Base-by-base conservation (phyloP, 148 eudicot species). In the Fagopyrum homotropicum region DNA sequence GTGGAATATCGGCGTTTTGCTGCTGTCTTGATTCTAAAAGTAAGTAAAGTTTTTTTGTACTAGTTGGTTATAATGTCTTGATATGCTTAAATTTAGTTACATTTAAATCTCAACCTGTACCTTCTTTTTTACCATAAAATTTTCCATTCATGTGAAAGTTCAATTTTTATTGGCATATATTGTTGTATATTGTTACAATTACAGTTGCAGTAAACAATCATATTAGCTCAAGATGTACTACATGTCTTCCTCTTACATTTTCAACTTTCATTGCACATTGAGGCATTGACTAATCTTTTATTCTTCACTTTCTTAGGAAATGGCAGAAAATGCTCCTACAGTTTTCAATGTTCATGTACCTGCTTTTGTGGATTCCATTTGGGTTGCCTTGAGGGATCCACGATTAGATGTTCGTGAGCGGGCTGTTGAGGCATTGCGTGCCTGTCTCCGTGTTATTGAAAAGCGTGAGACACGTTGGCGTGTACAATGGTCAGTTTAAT, bases 241-340 rank as follows among this genome's bases (percentile, higher is more conserved):
- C 5, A 64, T 64, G 70, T 64, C 45, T 4, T 43, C 48, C 35
- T 26, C 1, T 14, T 35, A 10, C 40, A 10, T 35, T 29, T 66
- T 5, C 4, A 45, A 35, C 12, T 12, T 6, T 14, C 17, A 15
- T 35, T 40, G 70, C 70, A 40, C 46, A 5, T 64, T 35, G 3
- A 1, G 40, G 40, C 40, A 35, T 35, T 35, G 46, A 66, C 47
- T 45, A 66, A 4, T 66, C 35, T 46, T 45, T 55, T 72, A 45
- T 76, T 74, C 35, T 30, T 44, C 63, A 47, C 79, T 43, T 79
- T 45, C 82, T 78, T 78, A 94, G 98, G 98, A 94, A 90, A 90
- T 91, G 98, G 98, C 98, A n/a, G 98, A 94, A 79, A 91, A 92
- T 81, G 97, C 97, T 76, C 89, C 98, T 40, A 94, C 98, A 66